Evolutionary conservation across 2,329 filamentous ascomycete species (phyloP), one percentile per base, ranked within the genome.

Genomic region (Botrytis medusae): DNA sequence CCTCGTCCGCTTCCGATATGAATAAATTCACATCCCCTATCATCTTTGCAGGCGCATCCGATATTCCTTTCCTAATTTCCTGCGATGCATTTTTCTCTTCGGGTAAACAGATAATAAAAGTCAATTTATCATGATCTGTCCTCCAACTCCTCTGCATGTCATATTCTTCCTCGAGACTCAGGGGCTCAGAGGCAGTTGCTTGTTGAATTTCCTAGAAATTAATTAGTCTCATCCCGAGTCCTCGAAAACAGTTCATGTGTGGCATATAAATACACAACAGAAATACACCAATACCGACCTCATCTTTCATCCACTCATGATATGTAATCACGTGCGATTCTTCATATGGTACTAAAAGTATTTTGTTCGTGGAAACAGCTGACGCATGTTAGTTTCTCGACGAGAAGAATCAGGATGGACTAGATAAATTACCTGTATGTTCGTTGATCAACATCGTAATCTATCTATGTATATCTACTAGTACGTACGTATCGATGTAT

Each of bases 131-230:
- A 40, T 84, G 82, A 60, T 96, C 93, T 32, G 84, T 84, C 54
- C 94, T 90, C 95, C 95, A 98, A 76, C 90, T 93, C n/a, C 84
- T 84, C 82, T 98, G 95, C 90, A 98, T 98, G 68, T 89, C 88
- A 82, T 96, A 94, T 85, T 98, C 95, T 80, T 97, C 92, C 0
- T 89, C 85, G 0, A 98, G 85, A 0, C 88, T 90, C 69, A 98
- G 87, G 0, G 91, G 93, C 75, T 98, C 94, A 0, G 95, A 98
- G 1, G 95, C 94, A 0, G 95, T 98, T 71, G 92, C 91, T 82
- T 90, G 86, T 84, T 92, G 95, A 57, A 98, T 92, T 64, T 90
- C 87, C 90, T 93, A 74, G 18, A 46, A 10, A 40, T 57, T 12
- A 70, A 68, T 61, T 67, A 51, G n/a, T 25, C 37, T 12, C 25